These are phyloP conservation scores for Aspergillus ellipticus DNA, from an alignment of 495 filamentous ascomycete species.

Conservation along the genomic window DNA sequence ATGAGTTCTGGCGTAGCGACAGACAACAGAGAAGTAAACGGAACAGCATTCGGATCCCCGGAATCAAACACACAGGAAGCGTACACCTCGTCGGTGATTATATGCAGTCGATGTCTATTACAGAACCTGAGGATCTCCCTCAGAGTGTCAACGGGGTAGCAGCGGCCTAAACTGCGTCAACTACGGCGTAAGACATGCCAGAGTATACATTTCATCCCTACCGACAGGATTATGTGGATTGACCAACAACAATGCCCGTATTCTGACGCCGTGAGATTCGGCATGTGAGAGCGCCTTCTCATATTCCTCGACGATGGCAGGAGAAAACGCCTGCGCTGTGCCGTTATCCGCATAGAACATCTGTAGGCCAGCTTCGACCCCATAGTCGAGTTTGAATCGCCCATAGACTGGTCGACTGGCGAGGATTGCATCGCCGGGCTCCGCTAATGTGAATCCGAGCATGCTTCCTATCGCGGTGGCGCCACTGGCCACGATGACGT, in stretches of 20 bases:
- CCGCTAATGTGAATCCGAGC: slow-evolving; percentile 40
- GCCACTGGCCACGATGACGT: slow-evolving; percentile 37
- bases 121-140: slow-evolving; percentile 50
- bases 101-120: slow-evolving; percentile 48
- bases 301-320: slow-evolving; percentile 27
- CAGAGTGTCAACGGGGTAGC: slow-evolving; percentile 49
- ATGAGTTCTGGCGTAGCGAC: slow-evolving; percentile 44
- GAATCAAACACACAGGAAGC: slow-evolving; percentile 50
- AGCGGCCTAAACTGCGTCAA: slow-evolving; percentile 34
- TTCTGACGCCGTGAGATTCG: slow-evolving; percentile 13
- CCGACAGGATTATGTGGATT: slow-evolving; percentile 49
- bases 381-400: slow-evolving; percentile 39
- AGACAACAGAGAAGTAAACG: slow-evolving; percentile 51
- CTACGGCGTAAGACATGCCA: neutral
- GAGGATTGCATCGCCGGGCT: slow-evolving; percentile 42
- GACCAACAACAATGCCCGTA: slow-evolving; percentile 22
- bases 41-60: slow-evolving; percentile 27
- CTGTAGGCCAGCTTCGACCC: slow-evolving; percentile 31
- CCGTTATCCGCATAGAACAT: slow-evolving; percentile 34
- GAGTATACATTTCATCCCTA: slow-evolving; percentile 7
- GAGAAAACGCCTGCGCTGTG: slow-evolving; percentile 27
- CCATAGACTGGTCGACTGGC: slow-evolving; percentile 40
- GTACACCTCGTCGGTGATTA: slow-evolving; percentile 62
- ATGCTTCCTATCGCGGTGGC: slow-evolving; percentile 32
- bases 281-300: slow-evolving; percentile 25